phyloP scores from a whole-genome alignment of 495 filamentous ascomycete genomes.

The Hypoxylon fuscum region DNA sequence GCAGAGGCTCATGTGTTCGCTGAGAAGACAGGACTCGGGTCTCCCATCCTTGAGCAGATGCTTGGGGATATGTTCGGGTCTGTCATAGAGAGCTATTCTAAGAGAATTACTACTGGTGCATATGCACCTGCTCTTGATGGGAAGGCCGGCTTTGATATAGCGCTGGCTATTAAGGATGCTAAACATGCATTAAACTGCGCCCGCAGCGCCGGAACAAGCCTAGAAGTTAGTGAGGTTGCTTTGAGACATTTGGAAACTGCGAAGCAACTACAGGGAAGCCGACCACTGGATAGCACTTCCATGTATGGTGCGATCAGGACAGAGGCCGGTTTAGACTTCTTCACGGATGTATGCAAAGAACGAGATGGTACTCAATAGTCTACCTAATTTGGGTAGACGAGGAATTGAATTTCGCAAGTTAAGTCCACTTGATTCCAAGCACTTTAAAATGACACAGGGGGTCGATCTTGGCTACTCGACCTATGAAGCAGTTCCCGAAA shows the following conservation, averaged over 20 bases:
- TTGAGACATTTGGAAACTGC: not conserved
- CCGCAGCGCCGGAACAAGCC: not conserved
- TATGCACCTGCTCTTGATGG: constrained; percentile 49
- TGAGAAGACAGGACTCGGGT: constrained; percentile 62
- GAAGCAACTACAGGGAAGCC: not conserved
- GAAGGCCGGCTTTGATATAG: not conserved
- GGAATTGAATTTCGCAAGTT: no score
- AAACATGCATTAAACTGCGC: not conserved
- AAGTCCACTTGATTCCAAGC: no score
- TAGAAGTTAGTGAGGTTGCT: not conserved
- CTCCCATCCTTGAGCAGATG: constrained; percentile 57
- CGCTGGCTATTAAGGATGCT: not conserved
- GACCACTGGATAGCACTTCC: not conserved
- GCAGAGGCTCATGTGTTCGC: constrained; percentile 64
- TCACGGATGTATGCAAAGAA: no score
- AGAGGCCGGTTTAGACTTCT: not conserved
- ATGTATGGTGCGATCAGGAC: not conserved
- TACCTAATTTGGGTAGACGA: no score
- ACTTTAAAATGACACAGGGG: no score
- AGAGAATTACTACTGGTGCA: constrained; percentile 49
- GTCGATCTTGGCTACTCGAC: no score
- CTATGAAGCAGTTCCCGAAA: no score
- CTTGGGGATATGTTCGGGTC: constrained; percentile 62
- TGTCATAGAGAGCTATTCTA: constrained; percentile 60
- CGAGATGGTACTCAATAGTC: no score